phyloP scores from a whole-genome alignment of 352 stramenopile species.

The Blastocystis hominis region DNA sequence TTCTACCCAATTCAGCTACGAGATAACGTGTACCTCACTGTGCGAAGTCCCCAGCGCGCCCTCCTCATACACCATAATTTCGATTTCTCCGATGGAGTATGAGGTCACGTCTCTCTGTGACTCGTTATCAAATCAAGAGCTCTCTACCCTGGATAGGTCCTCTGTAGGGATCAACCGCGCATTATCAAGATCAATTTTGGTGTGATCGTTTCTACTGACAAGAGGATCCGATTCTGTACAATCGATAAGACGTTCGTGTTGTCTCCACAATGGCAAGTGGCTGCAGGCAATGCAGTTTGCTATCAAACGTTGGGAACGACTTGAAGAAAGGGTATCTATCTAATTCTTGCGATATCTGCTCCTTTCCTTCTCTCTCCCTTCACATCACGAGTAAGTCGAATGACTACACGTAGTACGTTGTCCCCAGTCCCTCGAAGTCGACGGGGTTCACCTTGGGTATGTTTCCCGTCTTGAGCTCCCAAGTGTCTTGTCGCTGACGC shows the following conservation, averaged over 20 bases:
- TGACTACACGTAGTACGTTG: conserved; percentile 32
- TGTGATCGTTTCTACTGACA: conserved; percentile 38
- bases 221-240: not conserved
- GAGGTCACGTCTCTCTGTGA: not conserved
- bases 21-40: not conserved
- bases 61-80: conserved; percentile 48
- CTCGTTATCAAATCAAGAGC: not conserved
- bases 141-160: not conserved
- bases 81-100: conserved; percentile 38
- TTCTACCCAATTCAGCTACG: not conserved
- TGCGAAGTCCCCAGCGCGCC: not conserved
- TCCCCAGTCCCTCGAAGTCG: not conserved
- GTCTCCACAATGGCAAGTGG: conserved; percentile 43
- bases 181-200: conserved; percentile 48
- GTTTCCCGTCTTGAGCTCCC: conserved; percentile 45
- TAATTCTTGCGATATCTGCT: conserved; percentile 8
- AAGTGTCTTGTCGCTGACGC: conserved; percentile 32
- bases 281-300: not conserved
- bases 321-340: not conserved
- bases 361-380: conserved; percentile 31
- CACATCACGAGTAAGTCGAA: not conserved
- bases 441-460: conserved; percentile 28
- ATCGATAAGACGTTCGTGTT: conserved; percentile 32
- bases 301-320: not conserved
- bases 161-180: conserved; percentile 19